Evolutionary conservation across 2,329 filamentous ascomycete genomes (phyloP).

Genomic region (Penicillium brevicompactum): DNA sequence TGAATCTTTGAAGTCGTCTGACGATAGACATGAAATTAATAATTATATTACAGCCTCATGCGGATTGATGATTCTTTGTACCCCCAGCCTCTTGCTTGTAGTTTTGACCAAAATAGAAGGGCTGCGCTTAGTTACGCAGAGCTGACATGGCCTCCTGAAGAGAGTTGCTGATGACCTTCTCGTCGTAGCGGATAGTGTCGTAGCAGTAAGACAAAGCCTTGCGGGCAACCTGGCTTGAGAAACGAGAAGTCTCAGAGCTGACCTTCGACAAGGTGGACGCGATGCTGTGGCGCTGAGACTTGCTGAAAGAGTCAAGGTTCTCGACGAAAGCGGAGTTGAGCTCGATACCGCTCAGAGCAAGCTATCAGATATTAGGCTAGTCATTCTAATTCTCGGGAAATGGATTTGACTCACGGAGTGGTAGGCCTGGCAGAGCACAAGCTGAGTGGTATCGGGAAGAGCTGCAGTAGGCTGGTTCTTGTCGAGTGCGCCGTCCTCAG

Average conservation of each 20-base stretch:
- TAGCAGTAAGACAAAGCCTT: constrained; percentile 7
- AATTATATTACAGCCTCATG: no score
- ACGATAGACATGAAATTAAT: no score
- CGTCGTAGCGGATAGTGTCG: constrained; percentile 8
- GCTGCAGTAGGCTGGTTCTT: constrained; percentile 8
- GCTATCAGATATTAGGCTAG: not conserved
- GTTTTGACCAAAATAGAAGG: not conserved
- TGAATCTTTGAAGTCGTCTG: no score
- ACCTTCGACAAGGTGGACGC: constrained; percentile 6
- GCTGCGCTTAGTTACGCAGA: not conserved
- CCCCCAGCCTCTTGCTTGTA: no score
- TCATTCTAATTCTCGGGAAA: not conserved
- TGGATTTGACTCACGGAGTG: constrained; percentile 9
- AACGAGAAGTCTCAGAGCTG: constrained; percentile 7
- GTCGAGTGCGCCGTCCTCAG: constrained; percentile 5
- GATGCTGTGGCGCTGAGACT: constrained; percentile 6
- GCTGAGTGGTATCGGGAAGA: constrained; percentile 6
- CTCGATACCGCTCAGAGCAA: constrained; percentile 11
- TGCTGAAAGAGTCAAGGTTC: constrained; percentile 7
- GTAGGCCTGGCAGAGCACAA: constrained; percentile 15
- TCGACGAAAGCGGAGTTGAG: constrained; percentile 7
- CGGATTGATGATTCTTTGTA: no score
- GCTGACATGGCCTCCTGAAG: not conserved
- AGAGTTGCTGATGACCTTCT: constrained; percentile 9
- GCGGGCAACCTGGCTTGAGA: constrained; percentile 7